phyloP scores from a whole-genome alignment of 1,139 yeast species.

The Geotrichum macrosporum region DNA sequence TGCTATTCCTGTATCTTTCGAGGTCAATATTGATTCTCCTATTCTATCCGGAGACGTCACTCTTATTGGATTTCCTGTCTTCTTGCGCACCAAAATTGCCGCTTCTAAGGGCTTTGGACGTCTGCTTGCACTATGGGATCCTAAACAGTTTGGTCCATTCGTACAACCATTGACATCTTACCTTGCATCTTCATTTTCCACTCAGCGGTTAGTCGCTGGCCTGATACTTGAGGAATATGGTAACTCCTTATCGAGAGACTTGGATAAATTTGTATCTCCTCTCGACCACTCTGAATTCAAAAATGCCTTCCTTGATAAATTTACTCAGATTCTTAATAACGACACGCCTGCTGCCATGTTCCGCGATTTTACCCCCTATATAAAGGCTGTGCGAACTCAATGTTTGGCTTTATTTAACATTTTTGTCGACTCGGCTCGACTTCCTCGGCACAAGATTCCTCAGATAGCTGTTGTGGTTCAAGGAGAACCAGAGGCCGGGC shows the following conservation, averaged over 20 bases:
- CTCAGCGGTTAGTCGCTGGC: constrained; percentile 71
- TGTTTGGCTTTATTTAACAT: constrained; percentile 78
- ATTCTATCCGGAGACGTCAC: constrained; percentile 88
- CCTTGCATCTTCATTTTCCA: constrained; percentile 62
- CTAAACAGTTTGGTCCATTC: constrained; percentile 30
- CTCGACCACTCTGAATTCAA: constrained; percentile 22
- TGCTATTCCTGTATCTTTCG: constrained; percentile 25
- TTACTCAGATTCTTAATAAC: constrained; percentile 44
- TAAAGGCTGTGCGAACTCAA: constrained; percentile 80
- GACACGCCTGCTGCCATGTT: constrained; percentile 53
- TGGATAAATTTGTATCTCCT: constrained; percentile 25
- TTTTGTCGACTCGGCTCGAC: constrained; percentile 69
- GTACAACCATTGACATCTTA: constrained; percentile 41
- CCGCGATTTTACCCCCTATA: constrained; percentile 81
- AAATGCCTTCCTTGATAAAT: constrained; percentile 32
- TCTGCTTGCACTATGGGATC: constrained; percentile 54
- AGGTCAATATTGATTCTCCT: constrained; percentile 85
- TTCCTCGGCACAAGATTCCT: constrained; percentile 73
- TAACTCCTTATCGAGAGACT: constrained; percentile 30
- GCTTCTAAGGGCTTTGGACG: constrained; percentile 76
- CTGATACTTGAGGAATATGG: constrained; percentile 74
- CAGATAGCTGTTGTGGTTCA: constrained; percentile 83
- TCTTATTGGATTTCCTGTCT: constrained; percentile 69
- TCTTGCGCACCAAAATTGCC: constrained; percentile 69
- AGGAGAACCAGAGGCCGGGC: constrained; percentile 93